Evolutionary conservation across 2,329 filamentous ascomycete genomes (phyloP).

Genomic region (Fulvia fulva): DNA sequence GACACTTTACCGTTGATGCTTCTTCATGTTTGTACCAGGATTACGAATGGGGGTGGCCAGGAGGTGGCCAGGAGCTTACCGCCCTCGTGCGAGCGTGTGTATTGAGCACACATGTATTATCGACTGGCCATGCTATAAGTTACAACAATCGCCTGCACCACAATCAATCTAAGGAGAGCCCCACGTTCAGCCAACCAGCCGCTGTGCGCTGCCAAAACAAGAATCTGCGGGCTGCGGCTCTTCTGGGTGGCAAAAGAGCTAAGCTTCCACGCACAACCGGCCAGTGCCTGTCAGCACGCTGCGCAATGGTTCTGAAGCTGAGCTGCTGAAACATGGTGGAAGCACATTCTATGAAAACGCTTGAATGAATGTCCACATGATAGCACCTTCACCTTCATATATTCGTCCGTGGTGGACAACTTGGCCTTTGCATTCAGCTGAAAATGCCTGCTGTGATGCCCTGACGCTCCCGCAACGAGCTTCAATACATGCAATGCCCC

Average conservation of each 20-base stretch:
- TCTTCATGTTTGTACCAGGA: background rate
- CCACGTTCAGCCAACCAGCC: background rate
- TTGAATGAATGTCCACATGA: too few species aligned
- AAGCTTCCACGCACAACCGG: constrained; percentile 9
- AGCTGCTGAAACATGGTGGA: background rate
- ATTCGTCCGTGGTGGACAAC: too few species aligned
- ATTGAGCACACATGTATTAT: too few species aligned
- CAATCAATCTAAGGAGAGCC: background rate
- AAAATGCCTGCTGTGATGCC: too few species aligned
- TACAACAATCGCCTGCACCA: background rate
- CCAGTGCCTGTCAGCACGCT: constrained; percentile 3
- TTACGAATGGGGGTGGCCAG: background rate
- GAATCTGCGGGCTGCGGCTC: background rate
- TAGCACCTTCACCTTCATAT: too few species aligned
- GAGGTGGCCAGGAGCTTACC: background rate
- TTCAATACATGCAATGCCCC: constrained; percentile 1
- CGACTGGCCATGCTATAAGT: too few species aligned
- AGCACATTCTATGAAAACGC: too few species aligned
- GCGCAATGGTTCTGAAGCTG: background rate
- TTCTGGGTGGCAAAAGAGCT: background rate
- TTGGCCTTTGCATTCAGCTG: too few species aligned
- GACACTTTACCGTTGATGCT: background rate
- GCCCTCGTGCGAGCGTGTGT: too few species aligned
- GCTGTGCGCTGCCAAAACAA: background rate
- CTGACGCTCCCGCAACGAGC: constrained; percentile 1